A percentile compares a stretch with the other conserved stretches of the same genome.
phyloP scores from a whole-genome alignment of 768 basidiomycete genomes.

The Leccinum imitatum region DNA sequence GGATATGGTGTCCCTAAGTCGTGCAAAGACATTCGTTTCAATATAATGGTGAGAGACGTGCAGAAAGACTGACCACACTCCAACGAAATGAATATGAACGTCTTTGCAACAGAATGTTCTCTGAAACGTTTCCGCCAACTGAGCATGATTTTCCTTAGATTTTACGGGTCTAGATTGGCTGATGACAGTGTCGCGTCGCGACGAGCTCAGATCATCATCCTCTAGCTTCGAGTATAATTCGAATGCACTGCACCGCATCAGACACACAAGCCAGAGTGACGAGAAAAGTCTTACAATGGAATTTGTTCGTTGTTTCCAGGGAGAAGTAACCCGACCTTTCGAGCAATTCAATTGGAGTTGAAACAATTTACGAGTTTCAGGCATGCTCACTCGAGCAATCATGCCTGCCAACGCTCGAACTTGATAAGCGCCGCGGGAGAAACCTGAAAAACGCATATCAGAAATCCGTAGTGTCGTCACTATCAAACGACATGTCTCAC shows the following conservation, averaged over 20 bases:
- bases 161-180: constrained; percentile 8
- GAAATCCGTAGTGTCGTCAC: not conserved
- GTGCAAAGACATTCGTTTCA: not conserved
- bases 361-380: too few species aligned
- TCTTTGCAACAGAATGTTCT: constrained; percentile 34
- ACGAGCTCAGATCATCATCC: constrained; percentile 14
- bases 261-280: not conserved
- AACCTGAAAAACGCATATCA: constrained; percentile 32
- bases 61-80: constrained; percentile 38
- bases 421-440: constrained; percentile 50
- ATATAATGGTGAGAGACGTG: not conserved
- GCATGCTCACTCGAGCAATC: constrained; percentile 37
- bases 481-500: constrained; percentile 16
- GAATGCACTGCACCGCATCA: constrained; percentile 33
- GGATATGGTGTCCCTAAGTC: constrained; percentile 46
- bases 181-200: constrained; percentile 13
- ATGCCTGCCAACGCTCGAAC: constrained; percentile 43
- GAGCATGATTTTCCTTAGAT: constrained; percentile 18
- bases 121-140: constrained; percentile 33
- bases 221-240: constrained; percentile 34
- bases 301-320: constrained; percentile 20
- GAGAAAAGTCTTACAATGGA: constrained; percentile 31
- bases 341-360: not conserved
- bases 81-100: constrained; percentile 44
- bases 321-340: constrained; percentile 40